Evolutionary conservation across 805 yeast species (phyloP), one percentile per base, ranked within the genome.

Genomic region (Barnettozyma sp.): DNA sequence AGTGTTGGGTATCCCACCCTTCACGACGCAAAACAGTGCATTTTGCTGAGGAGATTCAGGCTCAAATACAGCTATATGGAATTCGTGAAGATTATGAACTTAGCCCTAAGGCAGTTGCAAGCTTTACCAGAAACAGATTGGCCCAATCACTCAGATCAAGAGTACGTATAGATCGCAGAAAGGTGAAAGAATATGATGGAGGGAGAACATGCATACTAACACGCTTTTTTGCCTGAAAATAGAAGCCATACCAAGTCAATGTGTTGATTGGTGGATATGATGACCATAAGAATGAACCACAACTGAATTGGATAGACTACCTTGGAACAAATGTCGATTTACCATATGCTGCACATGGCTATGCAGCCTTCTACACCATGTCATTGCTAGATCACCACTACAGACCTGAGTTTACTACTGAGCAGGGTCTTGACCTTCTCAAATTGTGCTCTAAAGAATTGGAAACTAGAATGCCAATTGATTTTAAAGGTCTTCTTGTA

Each of bases 261-360:
- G 76, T 86, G n/a, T 68, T 92, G 41, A 63, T 92, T 42, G 98
- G 82, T 27, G 97, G 97, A 9, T 78, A 68, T 56, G 90, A 86
- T 52, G 59, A 63, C 12, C 72, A 70, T 44, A 67, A 66, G 7
- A 59, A 68, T 26, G 66, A 63, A 41, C 86, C 97, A 26, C 65
- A 73, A 34, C 69, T 92, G 51, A 79, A 82, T 54, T 86, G 90
- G 80, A 82, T 92, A 47, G 98, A 92, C 58, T 92, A 92, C 59
- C 65, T 92, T 46, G 98, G 98, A 7, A 84, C 98, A 3, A 76
- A 80, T 46, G 94, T 80, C 12, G 85, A 80, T 42, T 68, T 92
- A 40, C 97, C 98, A 12, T 92, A 92, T 56, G 95, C 94, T 13
- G 97, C 97, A 2, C 98, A 92, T 58, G 98, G 98, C 10, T 92